Conservation (phyloP, 352 stramenopile genomes). For the Pythium utonaiense region DNA sequence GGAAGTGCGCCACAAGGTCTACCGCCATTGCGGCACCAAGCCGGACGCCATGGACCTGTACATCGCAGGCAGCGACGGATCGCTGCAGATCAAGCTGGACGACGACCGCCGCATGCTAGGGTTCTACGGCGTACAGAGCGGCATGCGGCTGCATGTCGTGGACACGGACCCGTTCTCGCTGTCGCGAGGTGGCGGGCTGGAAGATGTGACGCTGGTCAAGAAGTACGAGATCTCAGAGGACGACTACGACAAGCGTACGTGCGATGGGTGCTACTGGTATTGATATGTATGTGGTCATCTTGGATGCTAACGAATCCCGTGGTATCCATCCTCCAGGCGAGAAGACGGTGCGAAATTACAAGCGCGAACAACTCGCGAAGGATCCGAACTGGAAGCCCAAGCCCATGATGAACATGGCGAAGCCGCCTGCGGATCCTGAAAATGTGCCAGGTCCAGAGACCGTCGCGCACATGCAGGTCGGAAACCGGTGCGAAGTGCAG, state of each 20-base stretch:
- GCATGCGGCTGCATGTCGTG: constrained; percentile 94
- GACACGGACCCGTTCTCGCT: constrained; percentile 97
- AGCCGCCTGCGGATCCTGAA: constrained; percentile 33
- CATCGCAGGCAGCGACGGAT: constrained; percentile 53
- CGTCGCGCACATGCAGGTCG: constrained; percentile 86
- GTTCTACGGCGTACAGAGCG: constrained; percentile 89
- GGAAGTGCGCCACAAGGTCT: constrained; percentile 90
- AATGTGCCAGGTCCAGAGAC: constrained; percentile 51
- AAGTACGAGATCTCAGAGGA: constrained; percentile 99
- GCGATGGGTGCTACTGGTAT: not conserved
- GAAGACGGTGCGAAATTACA: constrained; percentile 97
- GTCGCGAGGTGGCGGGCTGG: constrained; percentile 91
- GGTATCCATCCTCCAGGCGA: constrained; percentile 63
- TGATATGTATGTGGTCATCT: too few species aligned
- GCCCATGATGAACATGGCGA: constrained; percentile 52
- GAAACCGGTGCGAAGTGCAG: constrained; percentile 96
- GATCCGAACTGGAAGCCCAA: constrained; percentile 95
- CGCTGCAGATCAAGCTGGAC: constrained; percentile 42
- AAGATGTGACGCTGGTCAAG: constrained; percentile 95
- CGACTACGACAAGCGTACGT: constrained; percentile 96
- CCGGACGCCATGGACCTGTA: constrained; percentile 85
- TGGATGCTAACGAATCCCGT: too few species aligned
- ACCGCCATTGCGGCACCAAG: constrained; percentile 95
- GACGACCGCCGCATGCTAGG: constrained; percentile 86
- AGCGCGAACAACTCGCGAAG: constrained; percentile 92